Evolutionary conservation across 495 filamentous ascomycete genomes (phyloP).

Genomic region (Chaetomium cochliodes): DNA sequence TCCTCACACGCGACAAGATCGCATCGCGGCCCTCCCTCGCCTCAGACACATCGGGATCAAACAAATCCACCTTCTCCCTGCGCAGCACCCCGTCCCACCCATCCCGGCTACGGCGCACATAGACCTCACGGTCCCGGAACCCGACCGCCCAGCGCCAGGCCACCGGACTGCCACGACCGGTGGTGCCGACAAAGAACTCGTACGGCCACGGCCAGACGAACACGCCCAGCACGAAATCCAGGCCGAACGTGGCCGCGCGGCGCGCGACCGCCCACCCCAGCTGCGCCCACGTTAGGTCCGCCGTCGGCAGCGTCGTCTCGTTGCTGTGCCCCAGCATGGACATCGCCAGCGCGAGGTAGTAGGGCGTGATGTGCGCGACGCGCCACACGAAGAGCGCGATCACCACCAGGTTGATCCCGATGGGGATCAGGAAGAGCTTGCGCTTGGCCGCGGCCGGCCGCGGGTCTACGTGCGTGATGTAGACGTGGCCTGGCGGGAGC

Average conservation of each 20-base stretch:
- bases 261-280: conserved; percentile 49
- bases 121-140: conserved; percentile 68
- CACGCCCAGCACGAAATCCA: conserved; percentile 68
- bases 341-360: conserved; percentile 62
- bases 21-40: conserved; percentile 28
- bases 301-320: conserved; percentile 57
- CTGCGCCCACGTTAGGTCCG: conserved; percentile 49
- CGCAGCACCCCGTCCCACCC: conserved; percentile 52
- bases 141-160: conserved; percentile 69
- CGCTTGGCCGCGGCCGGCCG: conserved; percentile 63
- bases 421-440: conserved; percentile 72
- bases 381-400: conserved; percentile 59
- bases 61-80: conserved; percentile 27
- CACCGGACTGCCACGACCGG: conserved; percentile 55
- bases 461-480: conserved; percentile 75
- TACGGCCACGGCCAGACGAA: conserved; percentile 74
- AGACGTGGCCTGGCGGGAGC: conserved; percentile 63
- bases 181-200: conserved; percentile 62
- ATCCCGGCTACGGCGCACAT: conserved; percentile 65
- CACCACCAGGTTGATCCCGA: conserved; percentile 65
- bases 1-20: conserved; percentile 38
- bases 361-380: conserved; percentile 57
- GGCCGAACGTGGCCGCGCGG: conserved; percentile 58
- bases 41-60: not conserved
- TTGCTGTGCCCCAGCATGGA: conserved; percentile 60